These are phyloP conservation scores for Dictyostelium purpureum DNA, from an alignment of 78 protist genomes.

Conservation along the genomic window DNA sequence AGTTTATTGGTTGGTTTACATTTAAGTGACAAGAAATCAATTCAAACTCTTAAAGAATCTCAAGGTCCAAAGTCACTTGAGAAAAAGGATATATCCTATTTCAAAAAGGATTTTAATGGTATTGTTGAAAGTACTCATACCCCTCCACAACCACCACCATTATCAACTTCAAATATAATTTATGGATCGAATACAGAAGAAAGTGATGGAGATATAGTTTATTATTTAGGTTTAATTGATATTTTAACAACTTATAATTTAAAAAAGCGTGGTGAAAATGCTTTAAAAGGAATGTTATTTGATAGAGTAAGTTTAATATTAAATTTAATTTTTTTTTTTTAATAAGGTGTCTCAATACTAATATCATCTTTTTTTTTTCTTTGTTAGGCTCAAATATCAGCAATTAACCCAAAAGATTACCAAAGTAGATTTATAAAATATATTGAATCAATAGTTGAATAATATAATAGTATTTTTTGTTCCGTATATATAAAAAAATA, in stretches of 20 bases:
- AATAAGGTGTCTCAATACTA: too few species aligned
- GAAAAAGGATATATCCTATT: constrained; percentile 53
- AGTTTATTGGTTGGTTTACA: constrained; percentile 73
- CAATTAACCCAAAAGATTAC: too few species aligned
- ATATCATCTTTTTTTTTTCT: too few species aligned
- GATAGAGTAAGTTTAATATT: constrained; percentile 32
- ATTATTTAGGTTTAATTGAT: constrained; percentile 73
- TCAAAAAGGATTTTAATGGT: constrained; percentile 54
- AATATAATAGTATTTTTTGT: too few species aligned
- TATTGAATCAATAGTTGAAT: too few species aligned
- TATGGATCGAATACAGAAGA: too few species aligned
- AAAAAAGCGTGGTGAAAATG: constrained; percentile 81
- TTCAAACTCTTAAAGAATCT: background rate
- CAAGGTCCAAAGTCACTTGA: background rate
- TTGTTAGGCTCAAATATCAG: too few species aligned
- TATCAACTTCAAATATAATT: background rate
- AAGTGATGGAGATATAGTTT: constrained; percentile 50
- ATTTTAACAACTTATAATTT: constrained; percentile 75
- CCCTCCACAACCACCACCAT: background rate
- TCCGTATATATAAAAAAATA: too few species aligned
- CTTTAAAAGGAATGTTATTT: constrained; percentile 72
- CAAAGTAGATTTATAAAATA: too few species aligned
- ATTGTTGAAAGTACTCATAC: too few species aligned
- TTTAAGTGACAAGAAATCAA: constrained; percentile 21
- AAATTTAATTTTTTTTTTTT: background rate